A percentile compares a stretch with the other conserved stretches of the same genome.
These are phyloP conservation scores for Leishmania martiniquensis DNA, from an alignment of 208 protist species.

Conservation along the genomic window DNA sequence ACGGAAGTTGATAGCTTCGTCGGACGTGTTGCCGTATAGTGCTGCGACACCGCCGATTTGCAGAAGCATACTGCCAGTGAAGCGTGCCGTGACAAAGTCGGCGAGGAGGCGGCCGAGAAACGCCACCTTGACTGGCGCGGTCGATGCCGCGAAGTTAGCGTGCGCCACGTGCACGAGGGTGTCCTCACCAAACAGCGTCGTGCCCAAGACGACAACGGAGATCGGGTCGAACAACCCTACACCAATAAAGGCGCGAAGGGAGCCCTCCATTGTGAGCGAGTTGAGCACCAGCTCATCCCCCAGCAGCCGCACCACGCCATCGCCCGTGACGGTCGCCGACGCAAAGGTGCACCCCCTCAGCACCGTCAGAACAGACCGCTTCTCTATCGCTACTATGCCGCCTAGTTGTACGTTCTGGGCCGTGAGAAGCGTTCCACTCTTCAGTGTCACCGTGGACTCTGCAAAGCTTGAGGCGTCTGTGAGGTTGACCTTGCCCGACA, in stretches of 20 bases:
- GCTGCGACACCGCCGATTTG: conserved; percentile 36
- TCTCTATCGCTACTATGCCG: conserved; percentile 41
- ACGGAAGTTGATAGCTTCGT: conserved; percentile 17
- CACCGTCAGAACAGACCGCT: conserved; percentile 46
- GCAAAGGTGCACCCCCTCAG: conserved; percentile 50
- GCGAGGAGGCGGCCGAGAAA: conserved; percentile 43
- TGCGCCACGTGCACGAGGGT: conserved; percentile 43
- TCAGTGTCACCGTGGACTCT: conserved; percentile 43
- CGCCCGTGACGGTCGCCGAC: conserved; percentile 44
- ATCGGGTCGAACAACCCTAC: conserved; percentile 22
- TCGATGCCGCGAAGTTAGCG: conserved; percentile 52
- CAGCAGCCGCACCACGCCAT: conserved; percentile 39
- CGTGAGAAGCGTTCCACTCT: conserved; percentile 36
- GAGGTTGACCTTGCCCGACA: conserved; percentile 57
- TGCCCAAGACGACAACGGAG: conserved; percentile 56
- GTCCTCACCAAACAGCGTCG: conserved; percentile 43
- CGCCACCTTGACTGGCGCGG: conserved; percentile 48
- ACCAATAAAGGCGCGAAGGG: conserved; percentile 31
- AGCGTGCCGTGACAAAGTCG: conserved; percentile 39
- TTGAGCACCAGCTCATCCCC: conserved; percentile 60
- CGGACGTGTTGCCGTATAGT: conserved; percentile 48
- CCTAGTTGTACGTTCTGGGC: conserved; percentile 44
- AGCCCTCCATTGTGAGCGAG: conserved; percentile 51
- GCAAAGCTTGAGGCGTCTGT: conserved; percentile 45
- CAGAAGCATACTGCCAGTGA: conserved; percentile 60